A percentile compares a stretch with the other conserved stretches of the same genome.
phyloP scores from a whole-genome alignment of 306 rosid species.

The Inga oerstediana region DNA sequence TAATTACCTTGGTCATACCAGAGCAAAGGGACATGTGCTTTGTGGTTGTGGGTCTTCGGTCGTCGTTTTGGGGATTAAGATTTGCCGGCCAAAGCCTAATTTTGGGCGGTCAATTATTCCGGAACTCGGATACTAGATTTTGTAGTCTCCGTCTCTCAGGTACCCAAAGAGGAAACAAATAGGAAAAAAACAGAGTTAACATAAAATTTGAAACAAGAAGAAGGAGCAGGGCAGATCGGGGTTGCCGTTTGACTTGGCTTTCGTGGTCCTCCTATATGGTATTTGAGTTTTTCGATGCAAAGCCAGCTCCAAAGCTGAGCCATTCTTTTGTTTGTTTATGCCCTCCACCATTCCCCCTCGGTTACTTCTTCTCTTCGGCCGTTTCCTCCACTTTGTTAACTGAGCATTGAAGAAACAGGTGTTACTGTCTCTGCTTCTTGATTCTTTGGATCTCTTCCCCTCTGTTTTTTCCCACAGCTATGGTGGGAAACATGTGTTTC shows the following conservation, averaged over 20 bases:
- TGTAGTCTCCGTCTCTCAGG: neutral
- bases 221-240: slow-evolving; percentile 16
- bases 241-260: slow-evolving; percentile 20
- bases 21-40: too few species aligned
- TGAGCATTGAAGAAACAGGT: neutral
- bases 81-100: slow-evolving; percentile 23
- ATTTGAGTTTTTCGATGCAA: slow-evolving; percentile 30
- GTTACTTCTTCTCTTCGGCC: slow-evolving; percentile 20
- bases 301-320: slow-evolving; percentile 39
- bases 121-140: neutral
- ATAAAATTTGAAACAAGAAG: neutral
- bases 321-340: slow-evolving; percentile 5
- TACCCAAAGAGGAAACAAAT: too few species aligned
- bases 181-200: neutral
- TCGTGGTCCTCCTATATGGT: slow-evolving; percentile 20
- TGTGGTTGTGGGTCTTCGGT: neutral
- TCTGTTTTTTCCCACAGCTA: slow-evolving; percentile 38
- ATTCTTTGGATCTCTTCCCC: neutral
- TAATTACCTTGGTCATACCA: too few species aligned
- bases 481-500: slow-evolving; percentile 72
- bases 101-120: neutral
- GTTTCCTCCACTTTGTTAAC: neutral
- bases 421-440: neutral
- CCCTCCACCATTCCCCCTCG: neutral
- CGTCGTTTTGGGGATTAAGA: neutral